Evolutionary conservation across 192 early-diverging fungal species (phyloP), one percentile per base, ranked within the genome.

Genomic region (Coemansia sp.): DNA sequence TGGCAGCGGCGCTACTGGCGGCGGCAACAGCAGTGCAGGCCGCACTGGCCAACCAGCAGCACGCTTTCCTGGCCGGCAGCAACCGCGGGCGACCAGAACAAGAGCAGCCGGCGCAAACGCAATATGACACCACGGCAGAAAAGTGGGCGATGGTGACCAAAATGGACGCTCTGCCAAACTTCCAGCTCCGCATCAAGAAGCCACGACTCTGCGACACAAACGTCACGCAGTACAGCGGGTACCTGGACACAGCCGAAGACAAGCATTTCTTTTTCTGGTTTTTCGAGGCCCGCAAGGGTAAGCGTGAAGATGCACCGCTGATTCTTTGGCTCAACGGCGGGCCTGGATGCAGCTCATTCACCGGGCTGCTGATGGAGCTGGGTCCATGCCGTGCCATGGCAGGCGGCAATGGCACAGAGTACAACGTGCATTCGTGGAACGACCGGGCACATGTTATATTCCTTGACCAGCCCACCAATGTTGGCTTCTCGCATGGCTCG

Each of bases 251-350:
- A 9, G 74, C 66, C 14, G 46, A 27, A 1, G 78, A 83, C 42
- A 83, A 84, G 55, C 87, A 93, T 60, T 87, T 90, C 57, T 92
- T 89, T 74, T 93, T 88, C 68, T 93, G 89, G 87, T 95, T 98
- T 78, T 96, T 98, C 65, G 93, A 94, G 63, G 86, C 87, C 14
- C 87, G 90, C 45, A 74, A 77, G 49, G 67, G 80, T 39, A 85
- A 87, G 23, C 42, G 60, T 32, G 30, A 32, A 35, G 32, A 36
- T 32, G 88, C 92, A 47, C 94, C 94, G 5, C 53, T 85, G 7
- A 61, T 85, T 10, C 47, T 90, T 36, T 87, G 85, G 79, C 61
- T 89, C 20, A 91, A 91, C 38, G 89, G 89, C 19, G 89, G 89
- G 6, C 89, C 89, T 11, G 90, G 90, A 27, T 90, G 89, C 69